Evolutionary conservation across 257 asterid genomes (phyloP).

Genomic region (Nicotiana benthamiana): DNA sequence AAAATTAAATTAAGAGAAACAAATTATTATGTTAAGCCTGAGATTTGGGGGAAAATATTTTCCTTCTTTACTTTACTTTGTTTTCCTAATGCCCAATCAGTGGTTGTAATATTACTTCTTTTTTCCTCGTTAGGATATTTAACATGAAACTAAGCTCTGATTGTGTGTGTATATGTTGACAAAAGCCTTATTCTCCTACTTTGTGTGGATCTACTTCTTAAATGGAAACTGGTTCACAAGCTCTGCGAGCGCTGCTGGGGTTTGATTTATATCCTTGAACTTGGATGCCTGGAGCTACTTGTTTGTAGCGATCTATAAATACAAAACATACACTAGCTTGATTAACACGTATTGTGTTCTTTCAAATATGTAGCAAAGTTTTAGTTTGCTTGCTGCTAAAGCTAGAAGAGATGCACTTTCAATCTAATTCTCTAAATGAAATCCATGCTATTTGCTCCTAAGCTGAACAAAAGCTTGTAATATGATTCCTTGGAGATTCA

Average conservation of each 20-base stretch:
- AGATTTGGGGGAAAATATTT: not conserved
- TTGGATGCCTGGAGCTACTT: not conserved
- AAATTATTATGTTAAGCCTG: not conserved
- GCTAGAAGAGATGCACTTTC: not conserved
- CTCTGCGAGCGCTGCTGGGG: not conserved
- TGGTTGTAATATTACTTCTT: not conserved
- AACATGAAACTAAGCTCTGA: not conserved
- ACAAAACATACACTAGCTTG: not conserved
- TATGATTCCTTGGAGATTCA: not conserved
- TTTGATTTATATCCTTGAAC: not conserved
- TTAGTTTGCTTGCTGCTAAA: not conserved
- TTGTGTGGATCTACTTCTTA: not conserved
- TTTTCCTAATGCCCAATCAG: not conserved
- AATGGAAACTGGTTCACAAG: not conserved
- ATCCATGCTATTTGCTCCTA: not conserved
- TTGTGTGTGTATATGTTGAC: not conserved
- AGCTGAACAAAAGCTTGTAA: not conserved
- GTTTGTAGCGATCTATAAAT: not conserved
- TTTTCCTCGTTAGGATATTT: not conserved
- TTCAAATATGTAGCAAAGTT: not conserved
- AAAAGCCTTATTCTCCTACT: not conserved
- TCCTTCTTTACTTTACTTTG: not conserved
- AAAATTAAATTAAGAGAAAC: no score
- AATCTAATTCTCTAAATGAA: not conserved
- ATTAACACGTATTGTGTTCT: not conserved